Evolutionary conservation across 2,329 filamentous ascomycete genomes (phyloP), one percentile per base, ranked within the genome.

Genomic region (Apiospora malaysiana): DNA sequence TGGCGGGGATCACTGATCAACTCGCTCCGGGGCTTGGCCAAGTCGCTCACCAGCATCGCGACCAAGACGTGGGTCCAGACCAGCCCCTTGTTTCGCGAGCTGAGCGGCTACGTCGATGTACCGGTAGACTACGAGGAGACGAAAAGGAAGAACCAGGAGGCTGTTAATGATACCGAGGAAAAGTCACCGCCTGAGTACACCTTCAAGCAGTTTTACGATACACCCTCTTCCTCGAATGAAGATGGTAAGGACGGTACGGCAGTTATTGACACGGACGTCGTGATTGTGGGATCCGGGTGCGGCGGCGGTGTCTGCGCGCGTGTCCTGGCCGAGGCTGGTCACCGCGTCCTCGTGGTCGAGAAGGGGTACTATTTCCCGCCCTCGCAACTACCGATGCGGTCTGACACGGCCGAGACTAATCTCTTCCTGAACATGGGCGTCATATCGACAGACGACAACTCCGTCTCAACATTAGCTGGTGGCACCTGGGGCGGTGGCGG

Each of bases 401-500:
- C 89, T 68, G 79, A 79, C 1, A 83, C 87, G 32, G 90, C 85
- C 0, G 82, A 81, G 37, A 78, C 83, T 16, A 86, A 90, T 75
- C 81, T 93, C 49, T 92, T 88, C 74, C 88, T 91, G 73, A 86
- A 86, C 69, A 87, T 86, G 9, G 89, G 87, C 1, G 78, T 85
- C 6, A 72, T 82, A 0, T 70, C 82, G 75, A 80, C 82, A 70
- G 81, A 90, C 74, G 87, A 89, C 75, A 82, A 82, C 14, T 83
- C 85, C 1, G 82, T 90, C 46, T 84, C 80, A 10, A 79, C 93
- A 9, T 76, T 91, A 2, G 86, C 90, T 0, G 92, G 90, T 0
- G 86, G 87, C 59, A 85, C 86, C 2, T 93, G 89, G 86, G 92
- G 92, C n/a, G 92, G 92, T 18, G 92, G 92, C 27, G 92, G 92